Evolutionary conservation across 2,329 filamentous ascomycete species (phyloP), one percentile per base, ranked within the genome.

Genomic region (Capronia coronata): DNA sequence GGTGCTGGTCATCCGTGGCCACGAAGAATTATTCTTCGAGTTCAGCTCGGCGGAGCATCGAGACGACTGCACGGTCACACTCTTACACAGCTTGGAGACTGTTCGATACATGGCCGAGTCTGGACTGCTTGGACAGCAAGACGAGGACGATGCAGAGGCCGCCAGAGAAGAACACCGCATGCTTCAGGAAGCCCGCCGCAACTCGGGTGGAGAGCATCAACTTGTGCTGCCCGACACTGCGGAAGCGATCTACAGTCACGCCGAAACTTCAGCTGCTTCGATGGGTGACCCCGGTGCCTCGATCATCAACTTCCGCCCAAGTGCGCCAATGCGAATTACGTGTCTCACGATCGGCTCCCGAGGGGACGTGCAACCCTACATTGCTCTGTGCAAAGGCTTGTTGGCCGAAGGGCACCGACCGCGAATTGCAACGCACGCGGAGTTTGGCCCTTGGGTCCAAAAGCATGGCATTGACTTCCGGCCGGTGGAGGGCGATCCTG

Each of bases 21-120:
- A 96, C 54, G 93, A 97, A 65, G 93, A 97, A 67, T 71, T 98
- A 1, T 97, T 97, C 67, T 97, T 98, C 62, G 91, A 98, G 65
- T 97, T 97, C 63, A 78, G 79, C 45, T 78, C 83, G 41, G 73
- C 78, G 1, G 89, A 89, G 27, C 76, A 83, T 49, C 82, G 93
- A 47, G 91, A 98, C 62, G 91, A 97, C 65, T 96, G 90, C 63
- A 81, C 85, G 1, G 79, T 94, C 23, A 94, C 86, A 3, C 68
- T 96, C 14, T 75, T 94, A 32, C 84, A 85, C 50, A 81, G 80
- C 46, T 71, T 97, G 1, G 88, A 94, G 59, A 80, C 80, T 3
- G 77, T 79, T 3, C 80, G 81, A 30, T 86, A 81, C 49, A 72
- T 93, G 37, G 75, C 81, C 50, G 86, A 89, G 55, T 84, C 86